phyloP scores from a whole-genome alignment of 352 stramenopile genomes.

The Phytophthora foliorum region DNA sequence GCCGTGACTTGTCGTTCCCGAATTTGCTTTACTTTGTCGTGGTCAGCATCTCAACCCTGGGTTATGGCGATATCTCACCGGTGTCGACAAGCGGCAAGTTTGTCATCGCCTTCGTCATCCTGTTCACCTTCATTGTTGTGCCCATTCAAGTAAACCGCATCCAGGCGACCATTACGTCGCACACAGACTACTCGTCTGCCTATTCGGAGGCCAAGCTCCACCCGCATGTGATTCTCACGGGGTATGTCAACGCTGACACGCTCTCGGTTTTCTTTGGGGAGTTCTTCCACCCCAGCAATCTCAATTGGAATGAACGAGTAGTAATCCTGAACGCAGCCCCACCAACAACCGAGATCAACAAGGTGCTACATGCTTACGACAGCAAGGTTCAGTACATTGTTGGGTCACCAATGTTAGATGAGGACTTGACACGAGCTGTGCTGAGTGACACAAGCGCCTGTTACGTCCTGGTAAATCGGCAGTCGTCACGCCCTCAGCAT shows the following conservation, averaged over 20 bases:
- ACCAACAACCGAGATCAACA: constrained; percentile 74
- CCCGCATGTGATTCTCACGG: constrained; percentile 80
- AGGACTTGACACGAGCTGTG: constrained; percentile 74
- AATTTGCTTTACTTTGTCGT: constrained; percentile 87
- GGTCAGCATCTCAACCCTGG: constrained; percentile 88
- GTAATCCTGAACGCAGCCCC: constrained; percentile 79
- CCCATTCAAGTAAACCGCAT: constrained; percentile 85
- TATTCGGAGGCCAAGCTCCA: constrained; percentile 80
- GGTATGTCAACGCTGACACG: constrained; percentile 73
- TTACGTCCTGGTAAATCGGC: constrained; percentile 78
- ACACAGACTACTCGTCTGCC: constrained; percentile 82
- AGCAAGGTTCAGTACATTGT: constrained; percentile 89
- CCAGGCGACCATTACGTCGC: constrained; percentile 79
- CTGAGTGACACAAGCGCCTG: constrained; percentile 65
- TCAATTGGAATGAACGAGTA: constrained; percentile 87
- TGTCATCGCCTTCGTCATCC: constrained; percentile 82
- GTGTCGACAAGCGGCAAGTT: constrained; percentile 77
- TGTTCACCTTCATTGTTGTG: constrained; percentile 87
- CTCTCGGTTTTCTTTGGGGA: constrained; percentile 80
- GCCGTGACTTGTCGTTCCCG: constrained; percentile 72
- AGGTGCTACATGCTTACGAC: constrained; percentile 78
- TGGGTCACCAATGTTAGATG: constrained; percentile 80
- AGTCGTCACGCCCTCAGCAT: constrained; percentile 58
- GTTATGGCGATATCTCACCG: constrained; percentile 84
- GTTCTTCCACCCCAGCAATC: constrained; percentile 88